Percentiles rank a stretch among this genome's conserved stretches.
These are phyloP conservation scores for Bipolaris sorokiniana DNA, from an alignment of 2,329 filamentous ascomycete species.

Conservation along the genomic window DNA sequence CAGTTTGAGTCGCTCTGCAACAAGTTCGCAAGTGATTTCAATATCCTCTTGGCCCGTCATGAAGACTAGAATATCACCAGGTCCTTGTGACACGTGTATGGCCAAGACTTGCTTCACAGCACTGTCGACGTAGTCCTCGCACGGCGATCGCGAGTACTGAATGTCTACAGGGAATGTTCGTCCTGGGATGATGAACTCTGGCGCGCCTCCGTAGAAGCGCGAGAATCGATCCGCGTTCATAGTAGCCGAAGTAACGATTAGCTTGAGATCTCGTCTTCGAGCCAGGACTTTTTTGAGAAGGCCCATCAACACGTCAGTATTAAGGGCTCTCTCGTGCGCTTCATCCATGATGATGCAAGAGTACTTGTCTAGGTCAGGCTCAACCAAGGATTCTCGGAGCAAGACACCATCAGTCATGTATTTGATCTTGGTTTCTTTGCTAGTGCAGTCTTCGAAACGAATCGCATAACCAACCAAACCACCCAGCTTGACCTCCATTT, in stretches of 20 bases:
- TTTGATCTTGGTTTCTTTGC: constrained; percentile 93
- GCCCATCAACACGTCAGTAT: constrained; percentile 97
- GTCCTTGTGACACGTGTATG: constrained; percentile 93
- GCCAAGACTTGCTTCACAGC: constrained; percentile 94
- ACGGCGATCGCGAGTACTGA: constrained; percentile 91
- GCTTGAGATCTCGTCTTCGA: constrained; percentile 85
- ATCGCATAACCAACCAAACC: constrained; percentile 94
- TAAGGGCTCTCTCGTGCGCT: constrained; percentile 93
- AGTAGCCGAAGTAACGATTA: constrained; percentile 97
- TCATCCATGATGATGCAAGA: constrained; percentile 99
- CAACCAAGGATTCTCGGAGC: constrained; percentile 88
- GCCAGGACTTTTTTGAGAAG: constrained; percentile 96
- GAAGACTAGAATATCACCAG: constrained; percentile 94
- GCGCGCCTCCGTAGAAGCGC: constrained; percentile 93
- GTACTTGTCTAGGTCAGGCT: constrained; percentile 92
- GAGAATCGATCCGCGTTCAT: constrained; percentile 98
- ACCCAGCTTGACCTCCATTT: constrained; percentile 94
- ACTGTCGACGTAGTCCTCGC: constrained; percentile 97
- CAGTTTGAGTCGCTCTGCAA: constrained; percentile 83
- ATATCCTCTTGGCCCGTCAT: constrained; percentile 99
- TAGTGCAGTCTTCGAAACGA: constrained; percentile 97
- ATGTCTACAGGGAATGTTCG: constrained; percentile 97
- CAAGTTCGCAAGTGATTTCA: constrained; percentile 90
- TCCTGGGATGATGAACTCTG: constrained; percentile 94
- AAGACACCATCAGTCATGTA: constrained; percentile 99